These are phyloP conservation scores for Nannochloropsis salina DNA, from an alignment of 108 stramenopile genomes.

Conservation along the genomic window DNA sequence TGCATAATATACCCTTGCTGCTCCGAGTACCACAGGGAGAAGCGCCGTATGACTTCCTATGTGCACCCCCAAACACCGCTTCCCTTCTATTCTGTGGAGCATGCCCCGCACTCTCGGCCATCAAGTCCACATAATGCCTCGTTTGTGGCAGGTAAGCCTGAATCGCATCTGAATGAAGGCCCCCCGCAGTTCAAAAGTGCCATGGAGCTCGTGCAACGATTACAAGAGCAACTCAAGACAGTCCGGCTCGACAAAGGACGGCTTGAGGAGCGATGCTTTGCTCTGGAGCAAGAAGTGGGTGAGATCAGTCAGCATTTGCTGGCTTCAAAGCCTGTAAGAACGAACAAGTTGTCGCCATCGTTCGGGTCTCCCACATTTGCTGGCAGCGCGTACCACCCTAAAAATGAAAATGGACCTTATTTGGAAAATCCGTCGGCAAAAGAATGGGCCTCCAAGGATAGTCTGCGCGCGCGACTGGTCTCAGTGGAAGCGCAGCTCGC, in stretches of 20 bases:
- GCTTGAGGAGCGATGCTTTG: not conserved
- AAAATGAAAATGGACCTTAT: no score
- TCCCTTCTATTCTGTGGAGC: no score
- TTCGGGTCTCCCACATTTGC: no score
- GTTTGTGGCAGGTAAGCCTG: not conserved
- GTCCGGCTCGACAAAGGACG: not conserved
- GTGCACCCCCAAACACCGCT: no score
- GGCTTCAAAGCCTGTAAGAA: no score
- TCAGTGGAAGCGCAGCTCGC: not conserved
- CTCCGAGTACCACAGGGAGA: no score
- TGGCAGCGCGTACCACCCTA: no score
- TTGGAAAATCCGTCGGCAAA: not conserved
- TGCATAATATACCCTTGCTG: no score
- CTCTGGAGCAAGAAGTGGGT: not conserved
- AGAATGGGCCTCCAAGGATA: not conserved
- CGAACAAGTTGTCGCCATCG: no score
- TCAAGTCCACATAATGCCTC: no score
- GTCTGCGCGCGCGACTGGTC: not conserved
- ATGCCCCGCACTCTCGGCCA: no score
- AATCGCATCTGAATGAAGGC: not conserved
- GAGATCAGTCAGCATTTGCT: not conserved
- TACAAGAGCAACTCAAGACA: not conserved
- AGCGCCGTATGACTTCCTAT: no score
- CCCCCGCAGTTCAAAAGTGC: not conserved
- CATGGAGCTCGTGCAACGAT: not conserved